Conservation (phyloP, 2,329 filamentous ascomycete species). For the Simplicillium aogashimaense region DNA sequence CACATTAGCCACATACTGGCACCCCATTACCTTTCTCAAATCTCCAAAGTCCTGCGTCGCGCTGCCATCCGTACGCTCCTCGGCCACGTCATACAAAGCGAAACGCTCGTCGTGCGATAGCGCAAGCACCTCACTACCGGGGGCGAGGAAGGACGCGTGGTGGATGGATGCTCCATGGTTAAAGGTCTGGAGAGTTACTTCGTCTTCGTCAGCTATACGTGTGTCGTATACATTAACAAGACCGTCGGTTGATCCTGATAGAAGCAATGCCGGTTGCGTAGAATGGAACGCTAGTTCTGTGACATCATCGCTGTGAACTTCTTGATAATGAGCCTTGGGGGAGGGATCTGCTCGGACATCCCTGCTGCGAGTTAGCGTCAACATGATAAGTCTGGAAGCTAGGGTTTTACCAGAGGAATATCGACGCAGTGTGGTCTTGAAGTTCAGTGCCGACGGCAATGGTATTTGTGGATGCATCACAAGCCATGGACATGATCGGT, state of each 20-base stretch:
- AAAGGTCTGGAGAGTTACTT: constrained; percentile 66
- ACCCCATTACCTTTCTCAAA: constrained; percentile 52
- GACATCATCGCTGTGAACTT: constrained; percentile 59
- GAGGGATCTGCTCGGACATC: constrained; percentile 42
- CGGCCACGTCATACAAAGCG: constrained; percentile 60
- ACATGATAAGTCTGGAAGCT: not conserved
- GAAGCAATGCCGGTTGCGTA: constrained; percentile 46
- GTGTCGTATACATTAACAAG: constrained; percentile 71
- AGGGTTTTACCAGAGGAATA: constrained; percentile 45
- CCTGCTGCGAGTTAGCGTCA: constrained; percentile 25
- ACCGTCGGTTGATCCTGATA: constrained; percentile 73
- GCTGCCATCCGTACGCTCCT: constrained; percentile 49
- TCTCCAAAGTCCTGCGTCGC: constrained; percentile 56
- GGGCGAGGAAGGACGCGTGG: constrained; percentile 59
- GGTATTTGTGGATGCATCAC: constrained; percentile 43
- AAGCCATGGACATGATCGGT: constrained; percentile 56
- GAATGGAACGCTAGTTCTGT: constrained; percentile 53
- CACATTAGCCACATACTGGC: constrained; percentile 66
- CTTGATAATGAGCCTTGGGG: constrained; percentile 45
- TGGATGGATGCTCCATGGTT: constrained; percentile 70
- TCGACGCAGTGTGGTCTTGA: constrained; percentile 50
- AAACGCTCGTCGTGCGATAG: constrained; percentile 72
- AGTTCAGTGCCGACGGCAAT: constrained; percentile 68
- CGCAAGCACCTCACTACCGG: constrained; percentile 53
- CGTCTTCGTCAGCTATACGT: constrained; percentile 61